Percentiles rank a stretch among this genome's conserved stretches.
Conservation (phyloP, 2,329 filamentous ascomycete genomes). For the Dothidotthia symphoricarpi region DNA sequence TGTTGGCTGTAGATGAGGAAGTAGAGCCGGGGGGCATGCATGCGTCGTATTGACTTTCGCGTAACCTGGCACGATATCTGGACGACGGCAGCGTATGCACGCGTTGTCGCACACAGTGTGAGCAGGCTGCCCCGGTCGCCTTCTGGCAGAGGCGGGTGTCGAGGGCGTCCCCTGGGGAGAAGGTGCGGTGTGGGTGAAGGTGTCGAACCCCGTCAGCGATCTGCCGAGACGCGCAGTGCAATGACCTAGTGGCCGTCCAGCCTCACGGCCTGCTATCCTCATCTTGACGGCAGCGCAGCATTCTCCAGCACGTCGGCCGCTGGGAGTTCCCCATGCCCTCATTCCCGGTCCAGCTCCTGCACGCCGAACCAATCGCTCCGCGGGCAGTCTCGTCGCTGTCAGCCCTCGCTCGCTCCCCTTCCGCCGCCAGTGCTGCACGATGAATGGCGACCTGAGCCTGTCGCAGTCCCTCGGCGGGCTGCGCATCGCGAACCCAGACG, state of each 20-base stretch:
- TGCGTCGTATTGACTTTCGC: constrained; percentile 22
- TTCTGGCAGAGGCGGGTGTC: too few species aligned
- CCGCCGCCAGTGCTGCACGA: constrained; percentile 45
- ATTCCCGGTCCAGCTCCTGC: constrained; percentile 10
- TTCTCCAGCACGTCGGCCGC: constrained; percentile 25
- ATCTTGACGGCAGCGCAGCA: constrained; percentile 16
- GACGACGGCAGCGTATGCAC: constrained; percentile 7
- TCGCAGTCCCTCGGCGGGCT: constrained; percentile 90
- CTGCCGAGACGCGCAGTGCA: constrained; percentile 10
- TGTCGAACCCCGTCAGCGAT: too few species aligned
- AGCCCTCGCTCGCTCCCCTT: constrained; percentile 21
- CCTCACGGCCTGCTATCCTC: constrained; percentile 16
- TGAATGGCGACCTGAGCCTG: constrained; percentile 91
- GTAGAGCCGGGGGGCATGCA: constrained; percentile 12
- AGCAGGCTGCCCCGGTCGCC: too few species aligned
- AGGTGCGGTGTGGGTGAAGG: too few species aligned
- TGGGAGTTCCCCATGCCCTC: constrained; percentile 33
- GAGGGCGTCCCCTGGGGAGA: too few species aligned
- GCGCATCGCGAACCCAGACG: constrained; percentile 94
- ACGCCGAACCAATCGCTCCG: constrained; percentile 18
- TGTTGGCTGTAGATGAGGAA: too few species aligned
- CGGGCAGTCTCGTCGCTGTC: constrained; percentile 21
- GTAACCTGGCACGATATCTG: constrained; percentile 19
- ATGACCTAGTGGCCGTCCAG: constrained; percentile 6
- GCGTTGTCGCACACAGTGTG: constrained; percentile 5